Evolutionary conservation across 2,329 filamentous ascomycete genomes (phyloP).

Genomic region (Geosmithia putterillii): DNA sequence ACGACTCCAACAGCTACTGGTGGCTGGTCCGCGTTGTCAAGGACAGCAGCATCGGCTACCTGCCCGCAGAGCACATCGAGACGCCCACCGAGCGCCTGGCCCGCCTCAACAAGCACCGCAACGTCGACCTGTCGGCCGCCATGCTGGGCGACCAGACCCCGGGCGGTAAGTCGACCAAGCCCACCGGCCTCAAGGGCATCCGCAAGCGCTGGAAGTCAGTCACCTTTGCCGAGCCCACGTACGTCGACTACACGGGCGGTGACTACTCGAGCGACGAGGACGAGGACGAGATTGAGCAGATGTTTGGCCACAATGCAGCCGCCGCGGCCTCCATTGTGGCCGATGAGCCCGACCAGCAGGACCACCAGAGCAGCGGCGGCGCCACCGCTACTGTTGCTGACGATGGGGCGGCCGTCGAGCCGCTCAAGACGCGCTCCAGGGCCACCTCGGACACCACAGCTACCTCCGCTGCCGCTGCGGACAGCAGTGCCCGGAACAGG

Average conservation of each 20-base stretch:
- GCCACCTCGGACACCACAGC: conserved; percentile 13
- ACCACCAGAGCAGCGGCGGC: conserved; percentile 14
- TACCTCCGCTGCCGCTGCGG: conserved; percentile 1
- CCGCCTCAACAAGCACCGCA: conserved; percentile 91
- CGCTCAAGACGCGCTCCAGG: conserved; percentile 33
- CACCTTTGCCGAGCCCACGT: conserved; percentile 73
- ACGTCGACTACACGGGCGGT: conserved; percentile 76
- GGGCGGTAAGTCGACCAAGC: conserved; percentile 46
- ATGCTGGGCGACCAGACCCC: conserved; percentile 56
- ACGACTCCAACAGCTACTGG: conserved; percentile 99
- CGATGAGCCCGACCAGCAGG: conserved; percentile 15
- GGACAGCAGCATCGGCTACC: conserved; percentile 91
- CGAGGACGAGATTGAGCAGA: conserved; percentile 36
- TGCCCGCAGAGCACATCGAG: conserved; percentile 96
- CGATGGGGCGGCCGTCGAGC: conserved; percentile 42
- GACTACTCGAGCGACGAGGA: conserved; percentile 75
- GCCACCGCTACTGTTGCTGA: conserved; percentile 27
- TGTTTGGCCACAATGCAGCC: conserved; percentile 21
- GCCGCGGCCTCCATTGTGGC: conserved; percentile 12
- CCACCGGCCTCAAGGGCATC: conserved; percentile 70
- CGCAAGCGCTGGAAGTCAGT: conserved; percentile 77
- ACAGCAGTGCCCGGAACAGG: no score
- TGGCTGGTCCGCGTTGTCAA: conserved; percentile 97
- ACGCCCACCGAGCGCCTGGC: conserved; percentile 92
- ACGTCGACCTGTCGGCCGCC: conserved; percentile 66